These are phyloP conservation scores for Ophiostoma perfectum DNA, from an alignment of 2,329 filamentous ascomycete species.

Conservation along the genomic window DNA sequence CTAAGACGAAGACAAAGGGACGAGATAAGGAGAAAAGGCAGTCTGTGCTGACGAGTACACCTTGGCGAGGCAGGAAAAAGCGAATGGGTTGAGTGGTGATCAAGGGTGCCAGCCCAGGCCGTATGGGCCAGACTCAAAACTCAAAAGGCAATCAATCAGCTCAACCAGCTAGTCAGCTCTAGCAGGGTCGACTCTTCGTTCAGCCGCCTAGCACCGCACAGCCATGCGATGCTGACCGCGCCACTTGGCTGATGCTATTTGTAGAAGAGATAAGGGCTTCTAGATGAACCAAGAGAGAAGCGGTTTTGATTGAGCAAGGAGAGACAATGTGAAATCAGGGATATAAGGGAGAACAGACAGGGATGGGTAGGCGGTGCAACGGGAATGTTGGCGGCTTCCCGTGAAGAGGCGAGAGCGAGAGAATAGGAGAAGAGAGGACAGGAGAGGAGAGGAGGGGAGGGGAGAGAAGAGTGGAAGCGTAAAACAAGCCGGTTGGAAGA, in stretches of 20 bases:
- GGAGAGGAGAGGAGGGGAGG: background rate
- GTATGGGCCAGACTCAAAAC: background rate
- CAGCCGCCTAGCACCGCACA: background rate
- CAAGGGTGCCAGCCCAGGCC: too few species aligned
- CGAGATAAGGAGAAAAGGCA: background rate
- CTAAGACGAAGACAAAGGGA: background rate
- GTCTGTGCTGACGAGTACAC: background rate
- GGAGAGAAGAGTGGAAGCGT: background rate
- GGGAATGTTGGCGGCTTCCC: background rate
- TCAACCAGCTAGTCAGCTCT: background rate
- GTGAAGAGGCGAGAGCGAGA: background rate
- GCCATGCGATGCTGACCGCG: background rate
- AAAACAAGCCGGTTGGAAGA: too few species aligned
- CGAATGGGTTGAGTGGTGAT: too few species aligned
- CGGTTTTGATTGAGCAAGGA: background rate
- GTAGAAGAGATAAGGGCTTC: constrained; percentile 2
- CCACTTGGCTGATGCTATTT: constrained; percentile 9
- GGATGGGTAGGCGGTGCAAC: background rate
- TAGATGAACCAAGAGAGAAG: background rate
- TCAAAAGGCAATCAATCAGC: background rate
- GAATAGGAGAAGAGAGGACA: background rate
- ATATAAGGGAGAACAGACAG: background rate
- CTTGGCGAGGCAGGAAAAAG: background rate
- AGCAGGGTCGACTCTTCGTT: background rate
- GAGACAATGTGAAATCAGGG: background rate